Conservation (phyloP, 257 asterid genomes). For the Jacaranda copaia region DNA sequence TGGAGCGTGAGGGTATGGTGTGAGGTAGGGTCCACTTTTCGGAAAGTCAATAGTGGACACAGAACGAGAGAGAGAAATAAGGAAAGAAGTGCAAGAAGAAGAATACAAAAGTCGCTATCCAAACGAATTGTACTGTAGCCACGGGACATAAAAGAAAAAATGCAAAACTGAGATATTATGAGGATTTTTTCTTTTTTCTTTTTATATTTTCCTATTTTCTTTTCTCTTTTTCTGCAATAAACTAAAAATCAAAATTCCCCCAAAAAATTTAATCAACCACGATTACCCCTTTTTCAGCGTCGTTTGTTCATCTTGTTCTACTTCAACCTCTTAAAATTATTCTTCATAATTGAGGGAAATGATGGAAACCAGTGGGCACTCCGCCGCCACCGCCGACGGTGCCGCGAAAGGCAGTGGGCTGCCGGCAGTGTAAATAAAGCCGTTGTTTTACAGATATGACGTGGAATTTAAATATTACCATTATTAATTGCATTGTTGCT, state of each 20-base stretch:
- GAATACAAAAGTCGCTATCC: conserved; percentile 48
- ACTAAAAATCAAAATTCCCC: not conserved
- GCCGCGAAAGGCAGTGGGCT: not conserved
- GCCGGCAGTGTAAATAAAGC: too few relatives aligned
- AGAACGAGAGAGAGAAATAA: not conserved
- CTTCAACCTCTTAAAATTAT: not conserved
- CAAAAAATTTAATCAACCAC: not conserved
- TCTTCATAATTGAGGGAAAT: not conserved
- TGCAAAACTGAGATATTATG: conserved; percentile 21
- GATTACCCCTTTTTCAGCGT: not conserved
- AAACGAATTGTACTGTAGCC: conserved; percentile 31
- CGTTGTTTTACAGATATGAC: too few relatives aligned
- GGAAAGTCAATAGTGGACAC: conserved; percentile 45
- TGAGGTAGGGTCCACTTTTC: conserved; percentile 40
- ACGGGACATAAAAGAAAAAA: conserved; percentile 13
- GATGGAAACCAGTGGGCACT: not conserved
- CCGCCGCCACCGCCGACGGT: not conserved
- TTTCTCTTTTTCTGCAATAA: not conserved
- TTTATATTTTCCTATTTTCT: not conserved
- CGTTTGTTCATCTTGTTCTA: not conserved
- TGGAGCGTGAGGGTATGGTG: conserved; percentile 45
- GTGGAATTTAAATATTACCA: not conserved
- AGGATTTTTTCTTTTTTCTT: not conserved
- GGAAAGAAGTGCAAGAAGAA: not conserved
- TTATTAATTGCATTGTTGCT: not conserved